Base-by-base conservation (phyloP, 2,329 filamentous ascomycete species). In the Rutstroemia sydowiana region DNA sequence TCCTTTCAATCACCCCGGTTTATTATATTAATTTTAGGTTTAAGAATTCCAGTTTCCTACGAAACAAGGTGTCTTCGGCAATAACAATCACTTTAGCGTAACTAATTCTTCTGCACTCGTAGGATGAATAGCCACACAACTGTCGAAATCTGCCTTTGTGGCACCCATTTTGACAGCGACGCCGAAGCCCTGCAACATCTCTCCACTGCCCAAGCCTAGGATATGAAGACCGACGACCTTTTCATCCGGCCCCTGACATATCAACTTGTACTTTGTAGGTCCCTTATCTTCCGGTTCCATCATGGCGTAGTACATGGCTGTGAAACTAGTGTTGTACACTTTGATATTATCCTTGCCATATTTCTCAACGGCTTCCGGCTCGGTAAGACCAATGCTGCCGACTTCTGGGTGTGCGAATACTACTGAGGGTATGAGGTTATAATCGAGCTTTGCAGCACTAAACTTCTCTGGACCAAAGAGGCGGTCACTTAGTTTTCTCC, bases 231-330 rank as follows among this genome's bases (percentile, higher is more conserved):
- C 89, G 4, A 95, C 85, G 16, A 95, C 84, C 74, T 83, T 88
- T 75, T 95, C 86, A 58, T 93, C 82, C 18, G 84, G 81, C 1
- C 88, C 87, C 10, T 76, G 73, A 62, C 82, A 85, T 58, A 95
- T 73, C 53, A 95, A 75, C 78, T 95, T 95, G 75, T 91, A 95
- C 53, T 77, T 81, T 10, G 87, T 91, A 0, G 87, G 87, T 0
- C 73, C 83, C 78, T 93, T 95, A 48, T 90, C 74, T 57, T 87
- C 84, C 2, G 76, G 79, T 55, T 90, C 85, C 83, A 92, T 89
- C 85, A 95, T 90, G 58, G 85, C 78, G 69, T 91, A 95, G 76
- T 89, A 95, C 87, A 95, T 88, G 64, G 82, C 87, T 9, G 83
- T 87, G 71, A 95, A 95, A 67, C 73, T 78, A 10, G 85, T 85